A percentile compares a stretch with the other conserved stretches of the same genome.
Conservation (phyloP, 2,329 filamentous ascomycete species). For the Microdochium nivale region DNA sequence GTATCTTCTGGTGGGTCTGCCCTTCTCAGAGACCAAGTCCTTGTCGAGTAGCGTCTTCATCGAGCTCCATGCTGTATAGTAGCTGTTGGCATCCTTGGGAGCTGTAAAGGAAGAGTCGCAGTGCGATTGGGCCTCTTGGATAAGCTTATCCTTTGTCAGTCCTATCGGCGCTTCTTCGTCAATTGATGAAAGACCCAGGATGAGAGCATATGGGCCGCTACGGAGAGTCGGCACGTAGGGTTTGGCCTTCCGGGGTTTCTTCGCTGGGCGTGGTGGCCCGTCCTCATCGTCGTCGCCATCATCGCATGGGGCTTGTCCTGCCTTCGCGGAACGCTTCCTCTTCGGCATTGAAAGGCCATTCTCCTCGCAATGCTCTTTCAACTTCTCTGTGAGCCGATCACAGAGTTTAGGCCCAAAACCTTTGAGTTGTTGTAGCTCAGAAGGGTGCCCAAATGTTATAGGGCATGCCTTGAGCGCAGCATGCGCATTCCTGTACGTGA, state of each 20-base stretch:
- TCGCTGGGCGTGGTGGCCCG: constrained; percentile 31
- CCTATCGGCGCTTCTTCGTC: constrained; percentile 45
- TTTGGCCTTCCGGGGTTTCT: constrained; percentile 51
- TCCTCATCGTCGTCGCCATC: constrained; percentile 26
- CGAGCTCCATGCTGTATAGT: constrained; percentile 75
- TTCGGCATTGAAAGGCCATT: constrained; percentile 62
- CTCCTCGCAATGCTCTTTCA: constrained; percentile 52
- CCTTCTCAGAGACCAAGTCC: constrained; percentile 64
- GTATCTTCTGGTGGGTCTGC: constrained; percentile 60
- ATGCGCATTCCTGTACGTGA: constrained; percentile 69
- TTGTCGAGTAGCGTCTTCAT: constrained; percentile 70
- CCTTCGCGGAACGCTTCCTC: constrained; percentile 26
- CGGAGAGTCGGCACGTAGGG: constrained; percentile 64
- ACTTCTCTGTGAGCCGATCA: constrained; percentile 54
- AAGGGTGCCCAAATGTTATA: constrained; percentile 61
- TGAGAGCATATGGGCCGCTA: constrained; percentile 66
- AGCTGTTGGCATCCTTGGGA: constrained; percentile 57
- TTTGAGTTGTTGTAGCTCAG: constrained; percentile 62
- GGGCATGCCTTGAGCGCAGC: constrained; percentile 70
- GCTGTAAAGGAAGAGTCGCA: constrained; percentile 67
- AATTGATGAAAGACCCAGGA: constrained; percentile 56
- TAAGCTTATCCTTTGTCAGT: constrained; percentile 59
- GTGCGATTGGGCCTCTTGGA: constrained; percentile 60
- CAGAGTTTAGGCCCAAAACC: constrained; percentile 68
- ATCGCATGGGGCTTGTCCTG: constrained; percentile 17